Percentiles rank a stretch among this genome's conserved stretches.
Evolutionary conservation across 78 protist species (phyloP).

Genomic region (Chrysochromulina parva): DNA sequence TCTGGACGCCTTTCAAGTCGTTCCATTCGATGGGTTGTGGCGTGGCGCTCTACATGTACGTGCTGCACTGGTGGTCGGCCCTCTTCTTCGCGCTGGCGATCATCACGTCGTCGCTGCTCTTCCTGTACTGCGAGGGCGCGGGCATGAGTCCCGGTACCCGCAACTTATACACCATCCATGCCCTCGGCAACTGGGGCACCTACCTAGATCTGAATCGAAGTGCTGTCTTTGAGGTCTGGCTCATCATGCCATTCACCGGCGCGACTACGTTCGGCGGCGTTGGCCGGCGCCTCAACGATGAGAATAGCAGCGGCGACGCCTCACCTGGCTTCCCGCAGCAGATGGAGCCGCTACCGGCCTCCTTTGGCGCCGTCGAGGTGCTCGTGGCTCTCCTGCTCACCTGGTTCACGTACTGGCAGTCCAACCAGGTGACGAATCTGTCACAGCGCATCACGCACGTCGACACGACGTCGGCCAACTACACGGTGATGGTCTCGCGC

Average conservation of each 20-base stretch:
- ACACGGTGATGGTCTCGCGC: slow-evolving; percentile 11
- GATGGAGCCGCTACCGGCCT: not conserved
- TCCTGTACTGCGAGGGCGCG: not conserved
- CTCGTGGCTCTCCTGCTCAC: not conserved
- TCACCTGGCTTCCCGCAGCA: too few species aligned
- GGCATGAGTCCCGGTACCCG: not conserved
- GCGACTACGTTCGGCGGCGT: too few species aligned
- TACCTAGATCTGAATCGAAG: too few species aligned
- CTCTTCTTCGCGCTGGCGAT: not conserved
- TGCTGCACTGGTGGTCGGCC: slow-evolving; percentile 7
- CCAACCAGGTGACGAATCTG: not conserved
- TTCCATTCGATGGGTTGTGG: slow-evolving; percentile 4
- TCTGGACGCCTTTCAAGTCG: not conserved
- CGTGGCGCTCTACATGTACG: slow-evolving; percentile 12
- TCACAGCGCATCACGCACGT: not conserved
- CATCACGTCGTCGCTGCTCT: not conserved
- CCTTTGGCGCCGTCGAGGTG: not conserved
- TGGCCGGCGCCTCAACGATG: too few species aligned
- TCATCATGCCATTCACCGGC: too few species aligned
- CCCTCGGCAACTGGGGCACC: not conserved
- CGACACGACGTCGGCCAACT: not conserved
- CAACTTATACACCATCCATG: not conserved
- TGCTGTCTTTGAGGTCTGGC: too few species aligned
- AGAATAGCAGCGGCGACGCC: too few species aligned
- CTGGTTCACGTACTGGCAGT: slow-evolving; percentile 17